phyloP scores from a whole-genome alignment of 306 rosid species.

The Rosa persica region DNA sequence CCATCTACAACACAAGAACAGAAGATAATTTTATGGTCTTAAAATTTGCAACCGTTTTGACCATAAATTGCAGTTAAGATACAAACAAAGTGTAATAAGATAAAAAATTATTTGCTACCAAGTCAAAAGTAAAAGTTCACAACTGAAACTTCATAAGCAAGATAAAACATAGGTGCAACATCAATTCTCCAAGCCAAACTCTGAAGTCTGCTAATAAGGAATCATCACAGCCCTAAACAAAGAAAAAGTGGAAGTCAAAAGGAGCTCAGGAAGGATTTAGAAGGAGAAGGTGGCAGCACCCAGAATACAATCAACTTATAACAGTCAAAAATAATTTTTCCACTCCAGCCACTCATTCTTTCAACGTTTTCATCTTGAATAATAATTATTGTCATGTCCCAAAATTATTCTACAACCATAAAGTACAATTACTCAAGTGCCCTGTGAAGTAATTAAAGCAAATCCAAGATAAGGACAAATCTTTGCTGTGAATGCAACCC shows the following conservation, averaged over 20 bases:
- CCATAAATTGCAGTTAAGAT: constrained; percentile 12
- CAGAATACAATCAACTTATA: not conserved
- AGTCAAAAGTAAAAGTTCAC: constrained; percentile 10
- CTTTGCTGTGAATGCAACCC: not conserved
- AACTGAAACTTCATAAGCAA: constrained; percentile 28
- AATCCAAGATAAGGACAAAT: not conserved
- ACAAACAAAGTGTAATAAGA: not conserved
- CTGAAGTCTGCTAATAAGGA: constrained; percentile 46
- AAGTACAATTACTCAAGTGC: not conserved
- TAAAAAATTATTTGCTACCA: not conserved
- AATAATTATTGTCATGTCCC: not conserved
- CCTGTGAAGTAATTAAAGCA: not conserved
- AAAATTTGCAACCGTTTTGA: not conserved
- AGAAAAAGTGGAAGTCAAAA: constrained; percentile 54
- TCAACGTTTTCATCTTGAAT: not conserved
- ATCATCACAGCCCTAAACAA: constrained; percentile 76
- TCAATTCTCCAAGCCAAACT: constrained; percentile 57
- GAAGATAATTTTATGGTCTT: constrained; percentile 5
- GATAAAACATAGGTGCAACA: constrained; percentile 32
- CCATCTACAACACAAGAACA: constrained; percentile 78
- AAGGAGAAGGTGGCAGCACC: constrained; percentile 2
- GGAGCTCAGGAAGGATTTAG: constrained; percentile 13
- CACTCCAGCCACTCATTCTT: not conserved
- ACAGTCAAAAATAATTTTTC: not conserved
- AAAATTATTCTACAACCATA: not conserved